Percentiles rank a stretch among this genome's conserved stretches.
Conservation (phyloP, 2,329 filamentous ascomycete genomes). For the Chalaropsis ovoidea region DNA sequence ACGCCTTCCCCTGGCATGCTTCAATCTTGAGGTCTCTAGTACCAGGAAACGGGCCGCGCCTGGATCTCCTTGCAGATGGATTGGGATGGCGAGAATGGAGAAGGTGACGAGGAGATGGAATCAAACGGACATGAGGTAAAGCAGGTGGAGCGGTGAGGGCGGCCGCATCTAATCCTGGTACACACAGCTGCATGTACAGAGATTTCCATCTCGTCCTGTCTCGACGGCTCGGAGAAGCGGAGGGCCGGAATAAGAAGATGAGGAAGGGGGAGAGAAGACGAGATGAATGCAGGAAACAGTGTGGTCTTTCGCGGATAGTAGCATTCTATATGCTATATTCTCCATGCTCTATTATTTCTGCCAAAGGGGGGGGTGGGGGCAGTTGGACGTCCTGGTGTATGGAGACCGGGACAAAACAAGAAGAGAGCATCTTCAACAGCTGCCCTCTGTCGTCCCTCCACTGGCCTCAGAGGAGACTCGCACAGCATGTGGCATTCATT, state of each 20-base stretch:
- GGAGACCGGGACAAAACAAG: not conserved
- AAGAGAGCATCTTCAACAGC: not conserved
- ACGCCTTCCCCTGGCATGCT: slow-evolving; percentile 6
- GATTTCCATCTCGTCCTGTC: too few relatives aligned
- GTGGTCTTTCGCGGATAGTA: not conserved
- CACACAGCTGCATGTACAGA: not conserved
- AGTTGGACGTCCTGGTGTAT: not conserved
- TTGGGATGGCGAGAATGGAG: not conserved
- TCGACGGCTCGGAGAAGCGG: too few relatives aligned
- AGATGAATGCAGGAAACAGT: not conserved
- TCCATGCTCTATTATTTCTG: too few relatives aligned
- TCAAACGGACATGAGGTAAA: not conserved
- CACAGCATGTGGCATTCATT: slow-evolving; percentile 9
- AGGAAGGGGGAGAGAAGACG: not conserved
- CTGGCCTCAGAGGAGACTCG: slow-evolving; percentile 7
- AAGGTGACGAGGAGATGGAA: not conserved
- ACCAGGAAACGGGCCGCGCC: not conserved
- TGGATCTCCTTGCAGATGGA: not conserved
- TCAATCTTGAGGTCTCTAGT: not conserved
- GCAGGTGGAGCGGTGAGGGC: not conserved
- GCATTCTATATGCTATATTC: not conserved
- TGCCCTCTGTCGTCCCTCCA: not conserved
- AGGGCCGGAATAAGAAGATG: not conserved
- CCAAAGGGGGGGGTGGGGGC: not conserved
- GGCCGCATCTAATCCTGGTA: not conserved